Base-by-base conservation (phyloP, 2,329 filamentous ascomycete species). In the Arthrobotrys iridis region DNA sequence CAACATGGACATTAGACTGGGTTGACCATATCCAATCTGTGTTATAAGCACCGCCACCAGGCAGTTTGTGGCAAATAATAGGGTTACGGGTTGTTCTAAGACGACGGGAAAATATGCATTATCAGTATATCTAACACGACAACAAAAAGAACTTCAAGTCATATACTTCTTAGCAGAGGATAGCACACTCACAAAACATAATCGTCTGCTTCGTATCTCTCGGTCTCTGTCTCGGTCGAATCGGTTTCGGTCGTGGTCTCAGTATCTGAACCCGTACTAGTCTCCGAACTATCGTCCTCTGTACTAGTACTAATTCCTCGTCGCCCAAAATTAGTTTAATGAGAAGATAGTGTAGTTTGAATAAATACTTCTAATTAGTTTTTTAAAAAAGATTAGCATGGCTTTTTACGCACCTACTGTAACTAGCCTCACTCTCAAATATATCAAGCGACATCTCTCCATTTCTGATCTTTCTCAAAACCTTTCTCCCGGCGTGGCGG, bases 21-120 rank as follows among this genome's bases (percentile, higher is more conserved):
- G n/a, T 71, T 13, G 66, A 55, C 35, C 60, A 71, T 8, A 71
- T 64, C 66, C 66, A 71, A 18, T 71, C 66, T 22, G 52, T 50
- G 35, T 63, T 43, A 22, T 63, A 71, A 18, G 33, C 43, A n/a
- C 28, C 58, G 33, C 58, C 57, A 4, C 20, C 11, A 20, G 66
- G 66, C 4, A 71, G 58, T 15, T 55, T 55, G 50, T 55, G 50
- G 50, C 50, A 55, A 55, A 55, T 55, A 11, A 55, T 55, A 8
- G 50, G 50, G 5, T 55, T 55, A 6, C 50, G 50, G 18, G 50
- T 55, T 7, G 50, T 55, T 37, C 50, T 55, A 55, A n/a, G 20
- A 22, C 10, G 15, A 30, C 22, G 37, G n/a, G 15, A 18, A 2
- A 8, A 18, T 8, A 22, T 13, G 7, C 37, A 22, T n/a, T n/a